phyloP scores from a whole-genome alignment of 257 asterid genomes.

The Solanum megistacrolobum region DNA sequence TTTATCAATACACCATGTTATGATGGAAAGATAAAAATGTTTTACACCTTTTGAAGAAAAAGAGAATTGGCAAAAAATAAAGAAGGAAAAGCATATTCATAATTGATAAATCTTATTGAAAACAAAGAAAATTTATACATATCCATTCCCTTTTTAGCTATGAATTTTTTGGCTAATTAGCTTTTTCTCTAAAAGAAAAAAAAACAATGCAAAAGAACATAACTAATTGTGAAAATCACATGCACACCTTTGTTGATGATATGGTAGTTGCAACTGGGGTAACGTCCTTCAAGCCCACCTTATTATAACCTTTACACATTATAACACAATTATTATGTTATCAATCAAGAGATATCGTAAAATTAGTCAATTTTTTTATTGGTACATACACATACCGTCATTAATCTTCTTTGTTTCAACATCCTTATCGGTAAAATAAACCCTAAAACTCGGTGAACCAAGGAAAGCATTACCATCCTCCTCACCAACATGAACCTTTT shows the following conservation, averaged over 20 bases:
- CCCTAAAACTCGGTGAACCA: constrained; percentile 44
- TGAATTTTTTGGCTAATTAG: background rate
- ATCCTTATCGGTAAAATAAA: constrained; percentile 18
- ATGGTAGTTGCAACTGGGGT: background rate
- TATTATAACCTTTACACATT: background rate
- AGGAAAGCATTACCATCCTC: constrained; percentile 3
- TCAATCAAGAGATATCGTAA: background rate
- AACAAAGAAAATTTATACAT: background rate
- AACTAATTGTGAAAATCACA: background rate
- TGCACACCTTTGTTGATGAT: background rate
- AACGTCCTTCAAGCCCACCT: background rate
- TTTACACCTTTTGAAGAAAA: background rate
- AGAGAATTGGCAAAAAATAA: background rate
- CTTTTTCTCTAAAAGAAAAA: background rate
- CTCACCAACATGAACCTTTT: background rate
- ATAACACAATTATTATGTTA: background rate
- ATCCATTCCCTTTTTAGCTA: background rate
- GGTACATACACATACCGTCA: background rate
- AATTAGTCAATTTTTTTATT: background rate
- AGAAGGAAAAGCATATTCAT: background rate
- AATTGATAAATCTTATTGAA: background rate
- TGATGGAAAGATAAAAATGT: background rate
- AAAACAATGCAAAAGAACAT: background rate
- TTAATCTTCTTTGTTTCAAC: background rate
- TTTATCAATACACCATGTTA: background rate